Evolutionary conservation across 2,329 filamentous ascomycete species (phyloP).

Genomic region (Penicillium sp.): DNA sequence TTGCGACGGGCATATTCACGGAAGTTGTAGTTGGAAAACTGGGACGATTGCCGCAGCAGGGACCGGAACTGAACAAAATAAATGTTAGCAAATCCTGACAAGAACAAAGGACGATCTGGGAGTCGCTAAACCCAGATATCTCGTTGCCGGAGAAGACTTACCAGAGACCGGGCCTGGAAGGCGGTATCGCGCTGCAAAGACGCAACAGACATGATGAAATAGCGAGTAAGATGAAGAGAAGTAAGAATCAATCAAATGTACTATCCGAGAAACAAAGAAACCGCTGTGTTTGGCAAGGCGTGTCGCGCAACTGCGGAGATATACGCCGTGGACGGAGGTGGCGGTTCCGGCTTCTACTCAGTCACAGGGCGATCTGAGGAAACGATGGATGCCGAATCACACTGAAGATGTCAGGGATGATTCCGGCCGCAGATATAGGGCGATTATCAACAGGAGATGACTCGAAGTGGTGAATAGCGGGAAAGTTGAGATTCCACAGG

Average conservation of each 20-base stretch:
- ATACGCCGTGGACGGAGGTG: constrained; percentile 12
- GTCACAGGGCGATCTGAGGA: neutral
- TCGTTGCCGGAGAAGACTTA: constrained; percentile 24
- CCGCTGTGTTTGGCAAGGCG: neutral
- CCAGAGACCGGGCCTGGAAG: constrained; percentile 47
- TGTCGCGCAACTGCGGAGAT: constrained; percentile 3
- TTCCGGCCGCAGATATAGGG: neutral
- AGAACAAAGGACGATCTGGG: neutral
- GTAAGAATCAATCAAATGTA: constrained; percentile 1
- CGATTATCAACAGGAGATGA: neutral
- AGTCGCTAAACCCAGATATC: neutral
- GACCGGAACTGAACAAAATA: constrained; percentile 69
- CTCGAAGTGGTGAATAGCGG: neutral
- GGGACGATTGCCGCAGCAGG: constrained; percentile 74
- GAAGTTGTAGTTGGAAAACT: constrained; percentile 96
- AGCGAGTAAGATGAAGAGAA: constrained; percentile 2
- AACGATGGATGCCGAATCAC: neutral
- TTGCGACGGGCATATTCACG: constrained; percentile 90
- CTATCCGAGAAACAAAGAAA: neutral
- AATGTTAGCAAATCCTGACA: neutral
- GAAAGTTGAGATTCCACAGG: constrained; percentile 7
- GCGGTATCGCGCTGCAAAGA: constrained; percentile 41
- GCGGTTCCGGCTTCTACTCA: constrained; percentile 11
- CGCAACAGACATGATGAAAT: constrained; percentile 43
- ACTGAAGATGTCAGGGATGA: neutral